Evolutionary conservation across 1,284 basidiomycete species (phyloP).

Genomic region (Bjerkandera adusta): DNA sequence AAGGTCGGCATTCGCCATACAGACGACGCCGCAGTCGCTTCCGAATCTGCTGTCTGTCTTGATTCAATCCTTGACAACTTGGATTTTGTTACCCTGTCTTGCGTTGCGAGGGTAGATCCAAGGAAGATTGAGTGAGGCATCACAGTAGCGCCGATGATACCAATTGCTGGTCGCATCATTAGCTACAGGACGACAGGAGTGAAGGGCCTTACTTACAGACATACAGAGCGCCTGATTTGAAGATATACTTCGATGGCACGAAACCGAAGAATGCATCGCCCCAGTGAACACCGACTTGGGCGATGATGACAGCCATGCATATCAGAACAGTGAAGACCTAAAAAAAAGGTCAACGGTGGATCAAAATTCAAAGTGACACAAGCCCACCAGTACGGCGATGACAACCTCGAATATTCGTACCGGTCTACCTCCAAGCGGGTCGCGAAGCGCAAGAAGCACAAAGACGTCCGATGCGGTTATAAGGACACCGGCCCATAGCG

Average conservation of each 20-base stretch:
- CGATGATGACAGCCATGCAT: constrained; percentile 81
- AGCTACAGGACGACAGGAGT: background rate
- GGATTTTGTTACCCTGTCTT: constrained; percentile 56
- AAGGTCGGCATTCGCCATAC: background rate
- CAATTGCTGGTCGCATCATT: constrained; percentile 56
- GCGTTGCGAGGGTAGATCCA: constrained; percentile 82
- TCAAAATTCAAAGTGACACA: constrained; percentile 2
- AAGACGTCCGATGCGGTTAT: constrained; percentile 86
- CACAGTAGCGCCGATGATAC: constrained; percentile 81
- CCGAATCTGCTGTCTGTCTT: constrained; percentile 9
- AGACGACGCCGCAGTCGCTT: background rate
- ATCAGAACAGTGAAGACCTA: constrained; percentile 80
- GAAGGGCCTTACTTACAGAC: constrained; percentile 49
- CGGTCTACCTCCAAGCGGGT: constrained; percentile 55
- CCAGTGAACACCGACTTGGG: constrained; percentile 78
- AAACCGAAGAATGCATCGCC: constrained; percentile 81
- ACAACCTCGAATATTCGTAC: constrained; percentile 74
- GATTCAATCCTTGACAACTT: constrained; percentile 3
- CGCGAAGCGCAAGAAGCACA: constrained; percentile 64
- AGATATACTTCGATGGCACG: constrained; percentile 71
- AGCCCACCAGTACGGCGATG: constrained; percentile 54
- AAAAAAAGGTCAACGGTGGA: constrained; percentile 3
- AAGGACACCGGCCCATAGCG: constrained; percentile 81
- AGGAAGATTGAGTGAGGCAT: constrained; percentile 94
- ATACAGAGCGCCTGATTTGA: constrained; percentile 71